These are phyloP conservation scores for Ophiostoma tasmaniense DNA, from an alignment of 2,329 filamentous ascomycete species.

Conservation along the genomic window DNA sequence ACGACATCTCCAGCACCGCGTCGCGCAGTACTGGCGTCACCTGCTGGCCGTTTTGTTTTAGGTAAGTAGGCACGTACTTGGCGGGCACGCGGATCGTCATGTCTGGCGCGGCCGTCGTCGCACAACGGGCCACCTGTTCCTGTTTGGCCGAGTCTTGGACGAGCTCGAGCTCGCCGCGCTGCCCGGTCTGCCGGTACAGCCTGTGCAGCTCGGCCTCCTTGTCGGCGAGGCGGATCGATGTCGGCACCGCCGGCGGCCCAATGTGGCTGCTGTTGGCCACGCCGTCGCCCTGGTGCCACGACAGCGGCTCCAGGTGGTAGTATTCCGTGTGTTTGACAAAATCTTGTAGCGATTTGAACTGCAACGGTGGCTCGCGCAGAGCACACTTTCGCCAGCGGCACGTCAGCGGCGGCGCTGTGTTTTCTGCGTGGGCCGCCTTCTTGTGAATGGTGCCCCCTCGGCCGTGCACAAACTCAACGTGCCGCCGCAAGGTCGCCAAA, in stretches of 20 bases:
- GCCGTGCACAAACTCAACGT: slow-evolving; percentile 44
- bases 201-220: neutral
- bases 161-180: neutral
- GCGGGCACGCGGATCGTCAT: slow-evolving; percentile 4
- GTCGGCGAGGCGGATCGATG: slow-evolving; percentile 13
- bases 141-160: too few species aligned
- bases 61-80: slow-evolving; percentile 35
- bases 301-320: slow-evolving; percentile 43
- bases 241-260: slow-evolving; percentile 6
- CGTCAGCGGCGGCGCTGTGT: slow-evolving; percentile 1
- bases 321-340: slow-evolving; percentile 46
- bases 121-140: too few species aligned
- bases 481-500: slow-evolving; percentile 47
- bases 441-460: slow-evolving; percentile 1
- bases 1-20: slow-evolving; percentile 23
- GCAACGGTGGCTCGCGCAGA: slow-evolving; percentile 17
- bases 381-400: slow-evolving; percentile 38
- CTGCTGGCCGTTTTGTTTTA: slow-evolving; percentile 46
- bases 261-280: slow-evolving; percentile 34
- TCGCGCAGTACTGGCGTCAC: slow-evolving; percentile 50
- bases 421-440: neutral
- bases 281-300: slow-evolving; percentile 54
- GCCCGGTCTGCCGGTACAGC: neutral
- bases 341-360: slow-evolving; percentile 21
- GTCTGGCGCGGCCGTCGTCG: neutral